Evolutionary conservation across 257 asterid genomes (phyloP).

Genomic region (Jasminum sambac): DNA sequence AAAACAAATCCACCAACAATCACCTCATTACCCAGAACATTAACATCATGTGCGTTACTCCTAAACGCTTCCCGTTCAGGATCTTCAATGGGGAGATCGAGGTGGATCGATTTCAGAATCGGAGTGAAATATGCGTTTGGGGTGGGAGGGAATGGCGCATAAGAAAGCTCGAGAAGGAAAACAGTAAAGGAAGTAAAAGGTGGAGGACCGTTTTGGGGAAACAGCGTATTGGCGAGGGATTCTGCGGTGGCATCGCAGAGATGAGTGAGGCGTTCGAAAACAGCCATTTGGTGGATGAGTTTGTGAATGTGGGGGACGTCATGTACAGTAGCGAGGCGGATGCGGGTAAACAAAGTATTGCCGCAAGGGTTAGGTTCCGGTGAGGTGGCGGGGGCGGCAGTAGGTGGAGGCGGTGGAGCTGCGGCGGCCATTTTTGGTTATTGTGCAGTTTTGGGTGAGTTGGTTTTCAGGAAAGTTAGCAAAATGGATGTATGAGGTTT

Average conservation of each 20-base stretch:
- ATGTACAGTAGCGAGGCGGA: conserved; percentile 36
- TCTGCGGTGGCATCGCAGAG: conserved; percentile 44
- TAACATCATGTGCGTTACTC: conserved; percentile 29
- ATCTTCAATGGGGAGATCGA: conserved; percentile 72
- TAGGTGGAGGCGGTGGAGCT: conserved; percentile 42
- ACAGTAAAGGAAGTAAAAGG: conserved; percentile 50
- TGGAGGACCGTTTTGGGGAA: conserved; percentile 25
- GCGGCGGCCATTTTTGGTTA: conserved; percentile 44
- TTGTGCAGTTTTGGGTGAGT: neutral
- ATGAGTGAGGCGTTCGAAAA: conserved; percentile 41
- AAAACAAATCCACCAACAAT: conserved; percentile 64
- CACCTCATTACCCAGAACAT: conserved; percentile 26
- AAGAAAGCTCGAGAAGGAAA: conserved; percentile 49
- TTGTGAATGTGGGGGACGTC: conserved; percentile 49
- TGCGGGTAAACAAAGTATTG: conserved; percentile 35
- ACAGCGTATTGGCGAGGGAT: conserved; percentile 46
- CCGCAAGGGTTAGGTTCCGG: conserved; percentile 16
- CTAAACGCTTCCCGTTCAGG: conserved; percentile 52
- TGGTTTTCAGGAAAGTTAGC: neutral
- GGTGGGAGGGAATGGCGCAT: conserved; percentile 28
- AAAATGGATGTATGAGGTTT: neutral
- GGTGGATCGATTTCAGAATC: conserved; percentile 32
- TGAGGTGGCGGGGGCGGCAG: conserved; percentile 22
- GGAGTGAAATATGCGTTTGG: conserved; percentile 28
- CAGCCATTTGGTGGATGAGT: conserved; percentile 55